These are phyloP conservation scores for Emergomyces orientalis DNA, from an alignment of 2,329 filamentous ascomycete genomes.

Conservation along the genomic window DNA sequence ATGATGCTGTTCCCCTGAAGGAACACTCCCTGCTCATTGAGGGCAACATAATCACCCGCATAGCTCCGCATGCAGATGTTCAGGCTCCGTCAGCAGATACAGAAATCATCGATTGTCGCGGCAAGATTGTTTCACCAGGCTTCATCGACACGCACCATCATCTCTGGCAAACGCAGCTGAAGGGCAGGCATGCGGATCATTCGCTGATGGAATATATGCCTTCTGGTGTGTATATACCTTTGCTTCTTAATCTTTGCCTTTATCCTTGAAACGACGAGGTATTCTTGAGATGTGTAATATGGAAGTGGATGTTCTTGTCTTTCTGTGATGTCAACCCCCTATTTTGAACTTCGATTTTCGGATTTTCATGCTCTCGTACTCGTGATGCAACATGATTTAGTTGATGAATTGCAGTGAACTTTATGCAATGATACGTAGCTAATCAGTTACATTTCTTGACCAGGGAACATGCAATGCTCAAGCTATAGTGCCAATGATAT, in stretches of 20 bases:
- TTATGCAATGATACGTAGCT: slow-evolving; percentile 16
- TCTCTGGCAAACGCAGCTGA: slow-evolving; percentile 37
- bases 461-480: slow-evolving; percentile 17
- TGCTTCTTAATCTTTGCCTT: neutral
- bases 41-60: slow-evolving; percentile 3
- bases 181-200: slow-evolving; percentile 32
- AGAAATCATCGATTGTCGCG: slow-evolving; percentile 32
- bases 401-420: slow-evolving; percentile 15
- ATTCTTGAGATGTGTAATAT: slow-evolving; percentile 22
- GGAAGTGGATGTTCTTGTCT: neutral
- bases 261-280: neutral
- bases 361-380: neutral
- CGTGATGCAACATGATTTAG: neutral
- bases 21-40: neutral
- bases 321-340: neutral
- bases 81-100: slow-evolving; percentile 8
- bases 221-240: slow-evolving; percentile 21
- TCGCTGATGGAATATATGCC: slow-evolving; percentile 35
- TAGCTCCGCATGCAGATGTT: neutral
- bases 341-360: neutral
- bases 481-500: slow-evolving; percentile 35
- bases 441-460: neutral
- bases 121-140: slow-evolving; percentile 24
- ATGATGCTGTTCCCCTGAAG: neutral
- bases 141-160: slow-evolving; percentile 32